phyloP scores from a whole-genome alignment of 2,329 filamentous ascomycete species.

The Bimuria novae-zelandiae region DNA sequence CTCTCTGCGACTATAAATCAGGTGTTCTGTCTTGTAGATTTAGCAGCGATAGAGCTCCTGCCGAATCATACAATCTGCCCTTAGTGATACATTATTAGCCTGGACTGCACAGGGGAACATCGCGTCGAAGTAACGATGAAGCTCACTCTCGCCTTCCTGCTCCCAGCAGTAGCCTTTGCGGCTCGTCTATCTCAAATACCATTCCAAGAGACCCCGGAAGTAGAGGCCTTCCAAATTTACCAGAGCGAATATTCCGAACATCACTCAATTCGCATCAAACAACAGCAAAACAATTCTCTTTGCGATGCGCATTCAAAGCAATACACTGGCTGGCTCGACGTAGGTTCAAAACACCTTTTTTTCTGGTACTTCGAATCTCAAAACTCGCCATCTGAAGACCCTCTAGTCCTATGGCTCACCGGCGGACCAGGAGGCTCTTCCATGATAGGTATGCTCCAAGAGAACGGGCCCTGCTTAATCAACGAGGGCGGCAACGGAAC shows the following conservation, averaged over 20 bases:
- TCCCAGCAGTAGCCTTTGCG: constrained; percentile 13
- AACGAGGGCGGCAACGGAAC: constrained; percentile 46
- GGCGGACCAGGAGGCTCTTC: constrained; percentile 46
- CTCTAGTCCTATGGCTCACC: constrained; percentile 49
- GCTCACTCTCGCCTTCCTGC: constrained; percentile 14
- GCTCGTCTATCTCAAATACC: constrained; percentile 32
- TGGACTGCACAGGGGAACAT: not conserved
- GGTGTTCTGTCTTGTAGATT: not conserved
- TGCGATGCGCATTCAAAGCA: constrained; percentile 43
- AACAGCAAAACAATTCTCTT: constrained; percentile 38
- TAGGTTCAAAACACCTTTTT: constrained; percentile 51
- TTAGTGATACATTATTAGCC: no score
- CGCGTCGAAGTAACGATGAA: constrained; percentile 18
- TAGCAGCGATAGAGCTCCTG: not conserved
- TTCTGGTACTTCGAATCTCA: constrained; percentile 54
- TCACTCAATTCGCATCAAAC: constrained; percentile 41
- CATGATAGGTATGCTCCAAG: constrained; percentile 45
- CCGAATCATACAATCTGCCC: no score
- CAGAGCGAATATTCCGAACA: constrained; percentile 38
- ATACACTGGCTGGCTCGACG: constrained; percentile 45
- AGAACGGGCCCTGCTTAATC: constrained; percentile 46
- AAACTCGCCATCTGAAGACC: constrained; percentile 42
- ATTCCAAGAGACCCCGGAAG: constrained; percentile 34
- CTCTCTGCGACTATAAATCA: not conserved
- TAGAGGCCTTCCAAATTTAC: constrained; percentile 36